Conservation (phyloP, 2,329 filamentous ascomycete genomes). For the Magnaporthiopsis rhizophila region DNA sequence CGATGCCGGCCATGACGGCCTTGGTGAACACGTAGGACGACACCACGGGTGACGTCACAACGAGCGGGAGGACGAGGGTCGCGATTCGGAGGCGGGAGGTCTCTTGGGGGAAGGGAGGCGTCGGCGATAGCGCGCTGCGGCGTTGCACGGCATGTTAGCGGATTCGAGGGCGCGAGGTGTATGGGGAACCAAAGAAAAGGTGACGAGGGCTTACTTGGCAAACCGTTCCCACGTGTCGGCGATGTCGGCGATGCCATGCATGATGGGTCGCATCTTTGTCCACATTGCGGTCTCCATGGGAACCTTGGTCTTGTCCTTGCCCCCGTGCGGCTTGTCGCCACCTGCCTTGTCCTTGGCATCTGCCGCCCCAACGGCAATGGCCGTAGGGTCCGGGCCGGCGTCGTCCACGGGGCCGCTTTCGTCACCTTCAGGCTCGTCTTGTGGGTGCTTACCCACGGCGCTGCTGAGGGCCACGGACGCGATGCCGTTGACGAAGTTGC, state of each 20-base stretch:
- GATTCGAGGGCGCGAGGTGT: neutral
- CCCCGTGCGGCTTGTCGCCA: conserved; percentile 38
- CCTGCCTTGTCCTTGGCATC: conserved; percentile 32
- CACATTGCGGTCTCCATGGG: conserved; percentile 72
- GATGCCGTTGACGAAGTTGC: conserved; percentile 69
- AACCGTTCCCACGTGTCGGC: conserved; percentile 45
- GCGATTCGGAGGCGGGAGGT: conserved; percentile 47
- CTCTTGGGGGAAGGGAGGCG: conserved; percentile 50
- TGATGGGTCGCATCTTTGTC: conserved; percentile 65
- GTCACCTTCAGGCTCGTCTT: conserved; percentile 29
- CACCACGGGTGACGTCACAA: conserved; percentile 44
- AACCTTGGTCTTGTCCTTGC: conserved; percentile 69
- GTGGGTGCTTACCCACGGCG: conserved; percentile 68
- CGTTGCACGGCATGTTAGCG: conserved; percentile 11
- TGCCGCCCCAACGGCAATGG: conserved; percentile 27
- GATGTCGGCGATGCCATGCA: conserved; percentile 46
- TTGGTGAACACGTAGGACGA: conserved; percentile 57
- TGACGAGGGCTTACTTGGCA: conserved; percentile 27
- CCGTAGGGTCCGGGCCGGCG: conserved; percentile 26
- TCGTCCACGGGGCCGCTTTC: conserved; percentile 29
- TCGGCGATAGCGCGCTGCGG: conserved; percentile 50
- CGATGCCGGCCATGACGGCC: conserved; percentile 55
- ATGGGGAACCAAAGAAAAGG: neutral
- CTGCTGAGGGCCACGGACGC: conserved; percentile 65
- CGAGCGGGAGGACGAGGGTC: conserved; percentile 39